These are phyloP conservation scores for Colletotrichum lupini DNA, from an alignment of 2,329 filamentous ascomycete species.

Conservation along the genomic window DNA sequence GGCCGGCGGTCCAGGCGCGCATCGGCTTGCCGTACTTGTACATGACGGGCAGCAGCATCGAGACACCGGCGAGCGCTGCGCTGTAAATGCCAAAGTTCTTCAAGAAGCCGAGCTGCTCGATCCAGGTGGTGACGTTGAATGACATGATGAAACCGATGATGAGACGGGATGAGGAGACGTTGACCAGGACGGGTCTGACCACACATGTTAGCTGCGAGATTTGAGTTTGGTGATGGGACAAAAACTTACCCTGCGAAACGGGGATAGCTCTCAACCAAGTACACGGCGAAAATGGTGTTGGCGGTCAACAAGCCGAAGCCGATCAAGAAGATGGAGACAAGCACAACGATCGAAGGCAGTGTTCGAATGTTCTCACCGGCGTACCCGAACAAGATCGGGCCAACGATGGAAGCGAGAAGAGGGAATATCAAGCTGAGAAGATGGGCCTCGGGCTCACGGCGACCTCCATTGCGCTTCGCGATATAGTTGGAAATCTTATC, in stretches of 20 bases:
- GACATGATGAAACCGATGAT: slow-evolving; percentile 45
- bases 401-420: slow-evolving; percentile 42
- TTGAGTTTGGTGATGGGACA: not conserved
- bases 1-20: slow-evolving; percentile 36
- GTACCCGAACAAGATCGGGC: slow-evolving; percentile 46
- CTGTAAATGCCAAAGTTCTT: slow-evolving; percentile 46
- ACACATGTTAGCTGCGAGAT: not conserved
- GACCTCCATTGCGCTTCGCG: slow-evolving; percentile 41
- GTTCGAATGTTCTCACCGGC: slow-evolving; percentile 39
- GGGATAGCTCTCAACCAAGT: slow-evolving; percentile 48
- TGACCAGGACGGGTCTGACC: slow-evolving; percentile 46
- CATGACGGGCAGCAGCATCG: slow-evolving; percentile 44
- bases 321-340: slow-evolving; percentile 43
- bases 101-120: slow-evolving; percentile 42
- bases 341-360: slow-evolving; percentile 42
- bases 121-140: slow-evolving; percentile 43
- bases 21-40: slow-evolving; percentile 39
- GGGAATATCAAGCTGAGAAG: slow-evolving; percentile 46
- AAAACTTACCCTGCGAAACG: slow-evolving; percentile 34
- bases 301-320: slow-evolving; percentile 43
- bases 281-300: slow-evolving; percentile 45
- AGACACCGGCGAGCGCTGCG: slow-evolving; percentile 44
- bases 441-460: slow-evolving; percentile 47
- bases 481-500: slow-evolving; percentile 43
- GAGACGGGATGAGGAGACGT: slow-evolving; percentile 46